Conservation (phyloP, 2,329 filamentous ascomycete genomes). For the Coleophoma cylindrospora region DNA sequence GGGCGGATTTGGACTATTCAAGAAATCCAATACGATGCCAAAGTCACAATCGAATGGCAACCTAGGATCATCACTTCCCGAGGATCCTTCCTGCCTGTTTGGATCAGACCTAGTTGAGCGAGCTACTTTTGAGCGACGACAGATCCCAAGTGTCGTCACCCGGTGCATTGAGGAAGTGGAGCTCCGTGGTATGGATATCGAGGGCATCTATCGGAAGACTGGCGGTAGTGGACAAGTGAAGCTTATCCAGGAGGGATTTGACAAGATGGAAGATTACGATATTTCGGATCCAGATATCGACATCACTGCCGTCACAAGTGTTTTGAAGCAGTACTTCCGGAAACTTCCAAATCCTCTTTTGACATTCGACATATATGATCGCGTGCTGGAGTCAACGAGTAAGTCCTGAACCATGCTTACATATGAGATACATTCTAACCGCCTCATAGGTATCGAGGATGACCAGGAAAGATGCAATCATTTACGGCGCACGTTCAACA, state of each 20-base stretch:
- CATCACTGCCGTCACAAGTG: slow-evolving; percentile 93
- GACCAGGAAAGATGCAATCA: slow-evolving; percentile 64
- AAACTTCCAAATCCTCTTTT: slow-evolving; percentile 85
- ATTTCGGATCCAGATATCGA: slow-evolving; percentile 92
- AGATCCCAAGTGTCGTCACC: slow-evolving; percentile 85
- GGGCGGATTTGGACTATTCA: slow-evolving; percentile 66
- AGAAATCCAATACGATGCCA: slow-evolving; percentile 34
- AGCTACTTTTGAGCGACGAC: slow-evolving; percentile 80
- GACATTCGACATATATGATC: slow-evolving; percentile 89
- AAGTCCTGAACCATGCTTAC: slow-evolving; percentile 29
- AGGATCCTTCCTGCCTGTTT: slow-evolving; percentile 63
- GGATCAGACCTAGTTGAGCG: slow-evolving; percentile 84
- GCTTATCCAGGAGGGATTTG: slow-evolving; percentile 85
- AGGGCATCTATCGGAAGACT: slow-evolving; percentile 97
- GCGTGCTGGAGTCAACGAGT: slow-evolving; percentile 76
- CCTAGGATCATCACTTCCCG: slow-evolving; percentile 29
- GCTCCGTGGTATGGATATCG: slow-evolving; percentile 90
- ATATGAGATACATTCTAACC: slow-evolving; percentile 16
- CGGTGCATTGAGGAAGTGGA: slow-evolving; percentile 97
- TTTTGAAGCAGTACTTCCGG: slow-evolving; percentile 95
- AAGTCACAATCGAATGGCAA: slow-evolving; percentile 43
- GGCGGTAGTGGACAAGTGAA: slow-evolving; percentile 90
- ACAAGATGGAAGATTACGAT: slow-evolving; percentile 79
- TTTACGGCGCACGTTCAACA: slow-evolving; percentile 68
- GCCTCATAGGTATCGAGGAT: slow-evolving; percentile 53